A percentile compares a stretch with the other conserved stretches of the same genome.
Conservation (phyloP, 139 green algal genomes). For the Tetratostichococcus sp. region DNA sequence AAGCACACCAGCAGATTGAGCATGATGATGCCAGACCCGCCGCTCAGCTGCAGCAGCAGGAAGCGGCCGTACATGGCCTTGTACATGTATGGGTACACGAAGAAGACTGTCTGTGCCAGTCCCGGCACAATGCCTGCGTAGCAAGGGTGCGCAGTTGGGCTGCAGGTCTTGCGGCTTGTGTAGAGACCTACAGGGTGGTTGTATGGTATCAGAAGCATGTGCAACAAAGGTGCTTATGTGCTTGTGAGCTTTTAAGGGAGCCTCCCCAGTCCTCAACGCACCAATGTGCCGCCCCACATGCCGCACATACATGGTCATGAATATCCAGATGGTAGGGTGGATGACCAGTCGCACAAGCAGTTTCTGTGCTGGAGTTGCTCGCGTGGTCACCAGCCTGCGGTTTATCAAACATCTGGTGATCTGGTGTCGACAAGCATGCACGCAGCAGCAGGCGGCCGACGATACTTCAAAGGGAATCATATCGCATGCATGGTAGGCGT, state of each 20-base stretch:
- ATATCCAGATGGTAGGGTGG: constrained; percentile 32
- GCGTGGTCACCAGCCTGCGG: constrained; percentile 7
- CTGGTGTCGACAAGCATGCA: no score
- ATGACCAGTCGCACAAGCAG: constrained; percentile 32
- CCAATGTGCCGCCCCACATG: constrained; percentile 13
- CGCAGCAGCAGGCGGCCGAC: no score
- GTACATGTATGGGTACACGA: constrained; percentile 34
- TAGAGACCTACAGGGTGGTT: no score
- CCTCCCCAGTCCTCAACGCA: background rate
- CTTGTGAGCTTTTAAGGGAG: no score
- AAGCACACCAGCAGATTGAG: constrained; percentile 1
- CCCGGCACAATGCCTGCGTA: constrained; percentile 26
- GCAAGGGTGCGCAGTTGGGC: background rate
- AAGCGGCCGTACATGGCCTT: constrained; percentile 38
- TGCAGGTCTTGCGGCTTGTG: no score
- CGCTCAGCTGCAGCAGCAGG: constrained; percentile 36
- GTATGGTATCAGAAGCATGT: no score
- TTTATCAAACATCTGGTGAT: no score
- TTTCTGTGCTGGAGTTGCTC: constrained; percentile 1
- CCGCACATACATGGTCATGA: constrained; percentile 19
- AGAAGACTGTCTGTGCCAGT: constrained; percentile 16
- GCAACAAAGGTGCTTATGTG: background rate
- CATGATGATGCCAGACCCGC: background rate
- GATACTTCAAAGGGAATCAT: no score
- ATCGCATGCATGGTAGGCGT: no score